Evolutionary conservation across 1,139 yeast genomes (phyloP), one percentile per base, ranked within the genome.

Genomic region (Martiniozyma asiatica): DNA sequence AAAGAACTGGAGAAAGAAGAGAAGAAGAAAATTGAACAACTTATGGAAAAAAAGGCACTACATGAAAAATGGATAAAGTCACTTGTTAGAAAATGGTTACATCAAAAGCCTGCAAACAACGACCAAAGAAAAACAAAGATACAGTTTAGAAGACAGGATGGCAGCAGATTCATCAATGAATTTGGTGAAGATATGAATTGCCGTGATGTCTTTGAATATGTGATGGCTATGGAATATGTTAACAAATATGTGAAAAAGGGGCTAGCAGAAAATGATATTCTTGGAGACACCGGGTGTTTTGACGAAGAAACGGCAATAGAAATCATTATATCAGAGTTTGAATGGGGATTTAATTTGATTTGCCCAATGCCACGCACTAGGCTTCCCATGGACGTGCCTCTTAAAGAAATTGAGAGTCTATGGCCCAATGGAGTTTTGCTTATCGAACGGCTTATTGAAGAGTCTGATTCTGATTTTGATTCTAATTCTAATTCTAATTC

Each of bases 301-400:
- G 35, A 39, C 17, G 47, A 68, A n/a, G n/a, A n/a, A n/a, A n/a
- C n/a, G n/a, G n/a, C n/a, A n/a, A n/a, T n/a, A n/a, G n/a, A n/a
- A n/a, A n/a, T n/a, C n/a, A n/a, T n/a, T n/a, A n/a, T n/a, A n/a
- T n/a, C n/a, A n/a, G n/a, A n/a, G n/a, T n/a, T n/a, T n/a, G n/a
- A n/a, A n/a, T n/a, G n/a, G n/a, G n/a, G 45, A 2, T 70, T 74
- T 51, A 61, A 60, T 39, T 50, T 73, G 40, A 55, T 65, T 26
- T 65, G 76, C 8, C 75, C 80, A 3, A 65, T 70, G 60, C 81
- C 82, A 6, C 62, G 81, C n/a, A n/a, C n/a, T n/a, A n/a, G n/a
- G n/a, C n/a, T n/a, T n/a, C 58, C 60, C 2, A 43, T 48, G 7
- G 24, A 40, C 6, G 41, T 38, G 1, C 22, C 36, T 4, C 55